These are phyloP conservation scores for Saccharomyces paradoxus DNA, from an alignment of 805 yeast species.

Conservation along the genomic window DNA sequence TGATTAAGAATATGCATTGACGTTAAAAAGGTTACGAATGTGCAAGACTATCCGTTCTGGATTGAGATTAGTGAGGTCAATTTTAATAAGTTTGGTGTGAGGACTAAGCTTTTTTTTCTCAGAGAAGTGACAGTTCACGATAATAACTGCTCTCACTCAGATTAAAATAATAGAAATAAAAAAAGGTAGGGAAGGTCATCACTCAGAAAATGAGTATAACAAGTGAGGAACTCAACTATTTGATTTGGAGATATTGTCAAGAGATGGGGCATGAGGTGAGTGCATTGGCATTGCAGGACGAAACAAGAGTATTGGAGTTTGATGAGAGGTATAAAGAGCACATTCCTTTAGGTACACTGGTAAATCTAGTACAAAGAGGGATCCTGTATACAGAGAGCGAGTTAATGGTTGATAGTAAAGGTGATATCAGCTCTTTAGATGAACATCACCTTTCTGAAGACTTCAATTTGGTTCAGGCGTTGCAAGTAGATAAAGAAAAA, in stretches of 20 bases:
- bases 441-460: constrained; percentile 21
- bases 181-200: neutral
- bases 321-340: constrained; percentile 43
- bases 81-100: neutral
- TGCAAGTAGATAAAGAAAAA: constrained; percentile 36
- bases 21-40: neutral
- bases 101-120: neutral
- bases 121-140: neutral
- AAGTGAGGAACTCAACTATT: constrained; percentile 77
- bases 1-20: neutral
- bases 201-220: constrained; percentile 59
- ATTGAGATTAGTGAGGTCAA: neutral
- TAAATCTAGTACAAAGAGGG: constrained; percentile 78
- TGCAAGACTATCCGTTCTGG: neutral
- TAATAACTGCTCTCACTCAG: neutral
- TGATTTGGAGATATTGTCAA: constrained; percentile 87
- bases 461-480: constrained; percentile 48
- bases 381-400: constrained; percentile 69
- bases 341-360: constrained; percentile 74
- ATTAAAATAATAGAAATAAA: neutral
- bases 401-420: constrained; percentile 35
- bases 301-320: constrained; percentile 50
- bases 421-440: constrained; percentile 19
- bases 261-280: constrained; percentile 72
- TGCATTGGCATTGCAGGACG: constrained; percentile 74